Conservation (phyloP, 2,329 filamentous ascomycete genomes). For the Penicillium concentricum region DNA sequence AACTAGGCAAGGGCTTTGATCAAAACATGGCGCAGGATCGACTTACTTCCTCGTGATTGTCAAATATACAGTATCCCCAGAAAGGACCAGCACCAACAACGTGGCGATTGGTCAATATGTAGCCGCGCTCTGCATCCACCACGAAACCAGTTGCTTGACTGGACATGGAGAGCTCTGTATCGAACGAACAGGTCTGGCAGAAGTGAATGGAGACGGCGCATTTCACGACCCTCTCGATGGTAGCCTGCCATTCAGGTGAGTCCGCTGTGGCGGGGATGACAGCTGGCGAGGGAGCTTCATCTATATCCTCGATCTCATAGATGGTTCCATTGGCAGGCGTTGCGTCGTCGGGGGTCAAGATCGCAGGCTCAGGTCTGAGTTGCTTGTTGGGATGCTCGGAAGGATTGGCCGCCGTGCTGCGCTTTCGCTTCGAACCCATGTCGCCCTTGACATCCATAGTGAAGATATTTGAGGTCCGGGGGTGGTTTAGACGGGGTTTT, state of each 20-base stretch:
- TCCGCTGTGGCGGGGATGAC: slow-evolving; percentile 56
- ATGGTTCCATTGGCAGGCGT: slow-evolving; percentile 46
- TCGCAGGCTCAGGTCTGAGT: slow-evolving; percentile 49
- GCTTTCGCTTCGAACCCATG: slow-evolving; percentile 55
- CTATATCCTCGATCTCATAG: slow-evolving; percentile 47
- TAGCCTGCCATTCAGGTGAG: slow-evolving; percentile 89
- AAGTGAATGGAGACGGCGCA: slow-evolving; percentile 99
- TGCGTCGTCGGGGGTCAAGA: slow-evolving; percentile 41
- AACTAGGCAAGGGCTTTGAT: background rate
- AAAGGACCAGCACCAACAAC: slow-evolving; percentile 95
- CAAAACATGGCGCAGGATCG: background rate
- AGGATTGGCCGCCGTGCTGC: slow-evolving; percentile 50
- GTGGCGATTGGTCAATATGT: slow-evolving; percentile 85
- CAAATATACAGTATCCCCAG: slow-evolving; percentile 97
- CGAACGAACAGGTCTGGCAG: slow-evolving; percentile 96
- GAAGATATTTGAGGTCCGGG: slow-evolving; percentile 8
- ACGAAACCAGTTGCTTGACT: slow-evolving; percentile 98
- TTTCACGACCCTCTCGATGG: slow-evolving; percentile 88
- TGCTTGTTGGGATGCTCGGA: slow-evolving; percentile 57
- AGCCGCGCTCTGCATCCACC: slow-evolving; percentile 88
- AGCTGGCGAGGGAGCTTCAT: slow-evolving; percentile 46
- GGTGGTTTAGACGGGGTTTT: slow-evolving; percentile 4
- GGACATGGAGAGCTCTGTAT: slow-evolving; percentile 90
- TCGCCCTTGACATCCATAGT: slow-evolving; percentile 53
- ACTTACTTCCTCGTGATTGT: slow-evolving; percentile 83